A percentile compares a stretch with the other conserved stretches of the same genome.
These are phyloP conservation scores for Groenewaldozyma auringiensis DNA, from an alignment of 1,139 yeast genomes.

Conservation along the genomic window DNA sequence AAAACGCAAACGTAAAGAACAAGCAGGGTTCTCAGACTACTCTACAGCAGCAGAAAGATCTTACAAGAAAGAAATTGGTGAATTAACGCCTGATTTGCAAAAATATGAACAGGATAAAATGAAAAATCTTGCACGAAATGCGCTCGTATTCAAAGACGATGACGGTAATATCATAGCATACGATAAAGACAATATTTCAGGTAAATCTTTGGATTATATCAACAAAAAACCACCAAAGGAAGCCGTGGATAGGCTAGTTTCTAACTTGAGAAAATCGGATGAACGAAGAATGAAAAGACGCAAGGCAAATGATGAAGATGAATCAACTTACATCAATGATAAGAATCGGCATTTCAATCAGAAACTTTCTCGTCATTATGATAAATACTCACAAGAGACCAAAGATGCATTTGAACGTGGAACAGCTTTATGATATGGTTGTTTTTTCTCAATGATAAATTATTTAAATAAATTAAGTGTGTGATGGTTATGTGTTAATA, in stretches of 20 bases:
- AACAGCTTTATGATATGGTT: conserved; percentile 32
- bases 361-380: conserved; percentile 54
- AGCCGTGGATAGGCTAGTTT: conserved; percentile 38
- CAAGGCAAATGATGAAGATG: conserved; percentile 23
- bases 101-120: conserved; percentile 36
- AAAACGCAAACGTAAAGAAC: conserved; percentile 19
- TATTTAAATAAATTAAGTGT: no score
- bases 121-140: conserved; percentile 18
- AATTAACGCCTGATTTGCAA: conserved; percentile 37
- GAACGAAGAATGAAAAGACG: conserved; percentile 33
- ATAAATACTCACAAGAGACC: conserved; percentile 38
- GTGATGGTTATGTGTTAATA: no score
- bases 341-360: conserved; percentile 73
- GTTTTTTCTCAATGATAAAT: no score
- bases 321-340: conserved; percentile 48
- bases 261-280: conserved; percentile 33
- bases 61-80: conserved; percentile 42
- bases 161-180: conserved; percentile 20
- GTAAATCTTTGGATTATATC: conserved; percentile 20
- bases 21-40: conserved; percentile 33
- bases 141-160: conserved; percentile 20
- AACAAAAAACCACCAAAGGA: conserved; percentile 33
- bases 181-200: conserved; percentile 17
- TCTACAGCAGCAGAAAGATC: conserved; percentile 49
- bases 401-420: conserved; percentile 38